These are phyloP conservation scores for Syncephalis plumigaleata DNA, from an alignment of 371 early-diverging fungal genomes.

Conservation along the genomic window DNA sequence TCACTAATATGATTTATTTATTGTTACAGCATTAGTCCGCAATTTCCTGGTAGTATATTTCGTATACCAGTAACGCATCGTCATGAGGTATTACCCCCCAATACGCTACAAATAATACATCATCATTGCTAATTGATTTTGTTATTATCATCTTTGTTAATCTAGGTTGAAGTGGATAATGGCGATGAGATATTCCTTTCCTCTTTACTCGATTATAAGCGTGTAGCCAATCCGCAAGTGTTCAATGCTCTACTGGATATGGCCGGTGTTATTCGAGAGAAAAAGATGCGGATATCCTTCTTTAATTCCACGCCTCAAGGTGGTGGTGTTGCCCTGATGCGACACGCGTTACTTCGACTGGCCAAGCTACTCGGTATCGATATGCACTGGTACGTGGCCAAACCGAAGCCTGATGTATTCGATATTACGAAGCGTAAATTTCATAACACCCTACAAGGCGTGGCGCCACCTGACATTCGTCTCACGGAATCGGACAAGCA, in stretches of 20 bases:
- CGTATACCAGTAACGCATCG: conserved; percentile 42
- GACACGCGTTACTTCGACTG: conserved; percentile 62
- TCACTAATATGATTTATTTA: neutral
- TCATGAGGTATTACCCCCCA: conserved; percentile 51
- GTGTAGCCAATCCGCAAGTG: conserved; percentile 30
- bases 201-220: conserved; percentile 33
- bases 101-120: no score
- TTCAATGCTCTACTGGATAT: conserved; percentile 36
- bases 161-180: conserved; percentile 31
- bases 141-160: no score
- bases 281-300: conserved; percentile 38
- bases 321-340: conserved; percentile 84
- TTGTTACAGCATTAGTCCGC: conserved; percentile 30
- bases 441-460: conserved; percentile 81
- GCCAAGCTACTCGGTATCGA: conserved; percentile 39
- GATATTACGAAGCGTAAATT: conserved; percentile 73
- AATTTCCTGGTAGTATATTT: conserved; percentile 50
- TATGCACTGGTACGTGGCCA: conserved; percentile 55
- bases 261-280: conserved; percentile 22
- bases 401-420: conserved; percentile 65
- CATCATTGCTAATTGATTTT: no score
- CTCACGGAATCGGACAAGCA: conserved; percentile 51
- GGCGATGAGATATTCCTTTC: conserved; percentile 37
- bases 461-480: conserved; percentile 34
- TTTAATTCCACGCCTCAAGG: conserved; percentile 81